A percentile compares a stretch with the other conserved stretches of the same genome.
These are phyloP conservation scores for sorghum (Sorghum bicolor) DNA, from an alignment of 176 grass and related monocot genomes.

Conservation along the genomic window DNA sequence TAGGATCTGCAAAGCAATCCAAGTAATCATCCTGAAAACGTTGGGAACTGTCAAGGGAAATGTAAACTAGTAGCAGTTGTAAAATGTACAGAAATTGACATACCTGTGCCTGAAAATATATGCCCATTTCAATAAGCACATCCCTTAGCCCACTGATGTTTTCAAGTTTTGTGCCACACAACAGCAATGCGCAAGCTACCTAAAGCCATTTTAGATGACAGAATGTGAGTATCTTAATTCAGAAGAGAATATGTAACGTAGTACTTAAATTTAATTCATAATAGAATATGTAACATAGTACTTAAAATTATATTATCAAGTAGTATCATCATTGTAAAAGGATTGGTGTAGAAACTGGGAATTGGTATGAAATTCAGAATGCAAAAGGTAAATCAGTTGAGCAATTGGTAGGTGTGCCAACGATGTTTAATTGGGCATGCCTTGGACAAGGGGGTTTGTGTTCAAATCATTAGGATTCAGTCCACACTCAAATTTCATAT, in stretches of 20 bases:
- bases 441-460: not conserved
- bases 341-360: not conserved
- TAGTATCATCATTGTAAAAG: not conserved
- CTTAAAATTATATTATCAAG: no score
- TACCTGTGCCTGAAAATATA: conserved; percentile 45
- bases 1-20: conserved; percentile 37
- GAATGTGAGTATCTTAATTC: not conserved
- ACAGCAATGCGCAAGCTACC: conserved; percentile 48
- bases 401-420: not conserved
- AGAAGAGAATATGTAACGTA: not conserved
- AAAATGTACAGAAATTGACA: not conserved
- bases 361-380: not conserved
- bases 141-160: conserved; percentile 34
- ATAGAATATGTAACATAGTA: no score
- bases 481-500: no score
- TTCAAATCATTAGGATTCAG: not conserved
- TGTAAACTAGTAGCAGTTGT: not conserved
- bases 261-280: not conserved
- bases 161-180: conserved; percentile 34
- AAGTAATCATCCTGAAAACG: conserved; percentile 32
- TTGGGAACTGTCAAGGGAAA: not conserved
- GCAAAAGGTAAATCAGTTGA: not conserved
- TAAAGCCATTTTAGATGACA: not conserved
- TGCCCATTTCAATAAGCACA: conserved; percentile 57
- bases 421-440: not conserved